phyloP scores from a whole-genome alignment of 2,329 filamentous ascomycete genomes.

The Fusarium metavorans region DNA sequence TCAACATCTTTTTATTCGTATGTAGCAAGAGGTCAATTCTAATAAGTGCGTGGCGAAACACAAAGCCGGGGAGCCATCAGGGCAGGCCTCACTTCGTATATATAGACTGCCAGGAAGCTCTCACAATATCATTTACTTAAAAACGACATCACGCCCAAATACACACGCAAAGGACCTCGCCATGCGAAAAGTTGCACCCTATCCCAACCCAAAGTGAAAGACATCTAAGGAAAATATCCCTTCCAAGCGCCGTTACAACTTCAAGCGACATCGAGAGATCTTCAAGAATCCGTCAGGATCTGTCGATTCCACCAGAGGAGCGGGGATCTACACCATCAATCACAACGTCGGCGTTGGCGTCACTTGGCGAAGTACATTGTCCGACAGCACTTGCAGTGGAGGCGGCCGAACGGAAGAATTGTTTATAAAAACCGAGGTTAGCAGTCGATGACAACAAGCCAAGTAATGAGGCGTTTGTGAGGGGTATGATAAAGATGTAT shows the following conservation, averaged over 20 bases:
- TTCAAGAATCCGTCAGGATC: not conserved
- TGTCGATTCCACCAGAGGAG: not conserved
- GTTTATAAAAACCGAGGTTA: not conserved
- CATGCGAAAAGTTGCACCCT: not conserved
- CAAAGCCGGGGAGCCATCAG: too few relatives aligned
- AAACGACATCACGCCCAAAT: not conserved
- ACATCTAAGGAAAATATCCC: not conserved
- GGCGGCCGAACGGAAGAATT: not conserved
- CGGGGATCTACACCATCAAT: not conserved
- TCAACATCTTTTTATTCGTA: too few relatives aligned
- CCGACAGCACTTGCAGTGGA: not conserved
- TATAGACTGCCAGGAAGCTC: too few relatives aligned
- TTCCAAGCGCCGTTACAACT: not conserved
- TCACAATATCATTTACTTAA: not conserved
- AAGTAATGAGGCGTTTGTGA: not conserved
- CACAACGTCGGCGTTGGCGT: not conserved
- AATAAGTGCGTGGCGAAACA: too few relatives aligned
- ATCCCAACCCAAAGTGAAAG: not conserved
- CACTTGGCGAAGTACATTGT: not conserved
- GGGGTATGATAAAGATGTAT: not conserved
- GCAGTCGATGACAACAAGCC: not conserved
- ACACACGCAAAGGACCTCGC: not conserved
- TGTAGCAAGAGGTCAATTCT: too few relatives aligned
- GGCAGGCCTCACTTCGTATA: too few relatives aligned
- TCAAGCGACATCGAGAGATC: not conserved